phyloP scores from a whole-genome alignment of 1,284 basidiomycete species.

The Leccinum ponderosum region DNA sequence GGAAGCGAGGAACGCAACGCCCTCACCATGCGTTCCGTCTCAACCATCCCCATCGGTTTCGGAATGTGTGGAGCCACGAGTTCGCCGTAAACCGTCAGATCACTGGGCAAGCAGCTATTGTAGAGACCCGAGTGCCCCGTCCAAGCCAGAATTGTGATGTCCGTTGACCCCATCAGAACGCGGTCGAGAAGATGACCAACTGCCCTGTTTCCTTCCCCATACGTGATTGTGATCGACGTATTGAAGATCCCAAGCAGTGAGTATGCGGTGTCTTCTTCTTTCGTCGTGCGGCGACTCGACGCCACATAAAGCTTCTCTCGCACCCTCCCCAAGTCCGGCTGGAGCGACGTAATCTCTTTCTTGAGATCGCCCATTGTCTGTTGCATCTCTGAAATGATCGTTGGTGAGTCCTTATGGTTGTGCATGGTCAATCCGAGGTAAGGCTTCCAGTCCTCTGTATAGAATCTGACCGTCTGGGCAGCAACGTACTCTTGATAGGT shows the following conservation, averaged over 20 bases:
- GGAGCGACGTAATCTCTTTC: background rate
- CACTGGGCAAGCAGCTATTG: background rate
- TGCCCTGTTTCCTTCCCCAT: background rate
- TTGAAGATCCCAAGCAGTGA: background rate
- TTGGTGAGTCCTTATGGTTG: conserved; percentile 11
- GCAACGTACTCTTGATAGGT: conserved; percentile 16
- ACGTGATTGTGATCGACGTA: background rate
- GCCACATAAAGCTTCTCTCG: background rate
- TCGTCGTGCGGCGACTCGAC: background rate
- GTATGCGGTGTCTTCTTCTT: background rate
- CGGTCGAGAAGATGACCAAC: background rate
- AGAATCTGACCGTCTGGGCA: conserved; percentile 6
- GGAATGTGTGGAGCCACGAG: background rate
- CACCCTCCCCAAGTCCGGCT: background rate
- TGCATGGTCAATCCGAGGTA: conserved; percentile 7
- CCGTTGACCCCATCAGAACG: background rate
- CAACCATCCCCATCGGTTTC: background rate
- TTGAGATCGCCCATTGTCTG: background rate
- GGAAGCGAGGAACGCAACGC: background rate
- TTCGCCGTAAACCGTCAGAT: background rate
- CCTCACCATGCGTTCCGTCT: background rate
- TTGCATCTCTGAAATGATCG: conserved; percentile 6
- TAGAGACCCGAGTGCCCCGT: background rate
- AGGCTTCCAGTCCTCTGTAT: conserved; percentile 14
- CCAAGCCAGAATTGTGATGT: background rate